Conservation (phyloP, 2,329 filamentous ascomycete genomes). For the Cladophialophora yegresii region DNA sequence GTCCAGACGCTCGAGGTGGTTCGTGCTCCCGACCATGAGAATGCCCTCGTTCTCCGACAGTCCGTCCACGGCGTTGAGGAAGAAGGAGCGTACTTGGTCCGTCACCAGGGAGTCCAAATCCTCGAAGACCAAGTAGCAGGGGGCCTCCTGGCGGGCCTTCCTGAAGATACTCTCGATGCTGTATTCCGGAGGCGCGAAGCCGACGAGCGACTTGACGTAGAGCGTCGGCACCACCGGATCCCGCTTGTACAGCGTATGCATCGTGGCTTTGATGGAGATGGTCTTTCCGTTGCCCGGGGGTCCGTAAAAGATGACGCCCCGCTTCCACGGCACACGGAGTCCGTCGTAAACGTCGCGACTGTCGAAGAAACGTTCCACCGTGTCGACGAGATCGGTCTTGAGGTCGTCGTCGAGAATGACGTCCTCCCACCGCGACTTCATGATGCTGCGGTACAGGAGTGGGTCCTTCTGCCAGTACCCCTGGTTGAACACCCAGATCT, state of each 20-base stretch:
- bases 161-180: constrained; percentile 41
- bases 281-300: constrained; percentile 50
- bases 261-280: constrained; percentile 49
- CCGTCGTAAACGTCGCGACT: constrained; percentile 45
- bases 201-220: constrained; percentile 43
- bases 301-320: constrained; percentile 50
- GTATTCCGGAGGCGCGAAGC: constrained; percentile 28
- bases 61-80: constrained; percentile 49
- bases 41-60: constrained; percentile 47
- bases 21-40: constrained; percentile 47
- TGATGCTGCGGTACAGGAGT: constrained; percentile 44
- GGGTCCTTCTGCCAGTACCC: constrained; percentile 46
- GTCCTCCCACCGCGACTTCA: constrained; percentile 49
- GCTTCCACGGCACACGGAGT: constrained; percentile 51
- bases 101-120: constrained; percentile 47
- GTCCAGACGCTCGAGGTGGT: constrained; percentile 43
- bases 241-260: constrained; percentile 47
- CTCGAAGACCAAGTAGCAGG: constrained; percentile 47
- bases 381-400: constrained; percentile 48
- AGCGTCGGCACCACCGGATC: constrained; percentile 42
- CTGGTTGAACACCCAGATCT: constrained; percentile 50
- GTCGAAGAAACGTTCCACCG: constrained; percentile 48
- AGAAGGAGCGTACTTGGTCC: constrained; percentile 43
- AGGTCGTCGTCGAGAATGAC: constrained; percentile 51
- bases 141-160: constrained; percentile 43